These are phyloP conservation scores for Carex littledalei DNA, from an alignment of 176 grass and related monocot genomes.

Conservation along the genomic window DNA sequence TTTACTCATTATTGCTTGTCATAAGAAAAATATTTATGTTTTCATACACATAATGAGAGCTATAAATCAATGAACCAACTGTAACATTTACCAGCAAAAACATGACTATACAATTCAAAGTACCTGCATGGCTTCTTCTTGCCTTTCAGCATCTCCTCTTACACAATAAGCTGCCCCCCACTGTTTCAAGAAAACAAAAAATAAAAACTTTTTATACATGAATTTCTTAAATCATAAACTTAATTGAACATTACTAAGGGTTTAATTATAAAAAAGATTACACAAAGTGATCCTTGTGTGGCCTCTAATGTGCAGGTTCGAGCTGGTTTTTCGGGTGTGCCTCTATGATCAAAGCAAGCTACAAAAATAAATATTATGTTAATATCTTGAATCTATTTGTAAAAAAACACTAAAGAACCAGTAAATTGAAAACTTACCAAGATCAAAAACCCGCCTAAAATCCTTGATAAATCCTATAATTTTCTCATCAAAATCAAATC, in stretches of 20 bases:
- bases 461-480: constrained; percentile 76
- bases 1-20: not conserved
- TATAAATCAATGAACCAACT: not conserved
- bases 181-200: constrained; percentile 35
- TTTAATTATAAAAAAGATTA: constrained; percentile 24
- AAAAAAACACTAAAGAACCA: not conserved
- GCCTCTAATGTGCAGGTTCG: constrained; percentile 92
- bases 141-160: constrained; percentile 58
- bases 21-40: not conserved
- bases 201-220: not conserved
- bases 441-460: constrained; percentile 79
- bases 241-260: not conserved
- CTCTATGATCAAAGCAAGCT: constrained; percentile 98
- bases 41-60: not conserved
- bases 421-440: constrained; percentile 37
- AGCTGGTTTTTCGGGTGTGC: constrained; percentile 68
- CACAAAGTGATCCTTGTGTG: constrained; percentile 57
- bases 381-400: not conserved
- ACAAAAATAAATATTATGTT: not conserved
- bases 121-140: constrained; percentile 75
- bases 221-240: not conserved
- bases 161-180: constrained; percentile 95
- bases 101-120: not conserved
- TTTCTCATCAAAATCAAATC: constrained; percentile 85
- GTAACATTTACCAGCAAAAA: not conserved